Percentiles rank a stretch among this genome's conserved stretches.
phyloP scores from a whole-genome alignment of 306 rosid species.

The Cicer pinnatifidum region DNA sequence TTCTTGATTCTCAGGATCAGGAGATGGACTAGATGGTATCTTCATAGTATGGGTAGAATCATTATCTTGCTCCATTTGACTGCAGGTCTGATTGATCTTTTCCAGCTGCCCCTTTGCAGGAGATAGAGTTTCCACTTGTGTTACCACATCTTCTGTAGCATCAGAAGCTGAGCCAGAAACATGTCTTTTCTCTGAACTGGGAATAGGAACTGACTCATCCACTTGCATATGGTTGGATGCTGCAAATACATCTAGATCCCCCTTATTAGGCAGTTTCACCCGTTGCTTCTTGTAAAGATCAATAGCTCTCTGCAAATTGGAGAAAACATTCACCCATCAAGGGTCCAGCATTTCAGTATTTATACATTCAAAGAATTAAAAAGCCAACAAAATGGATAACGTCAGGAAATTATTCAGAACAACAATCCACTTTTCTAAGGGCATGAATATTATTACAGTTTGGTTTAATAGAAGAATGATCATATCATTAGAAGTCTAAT shows the following conservation, averaged over 20 bases:
- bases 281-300: slow-evolving; percentile 80
- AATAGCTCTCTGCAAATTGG: slow-evolving; percentile 73
- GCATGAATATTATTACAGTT: slow-evolving; percentile 5
- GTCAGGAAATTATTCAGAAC: not conserved
- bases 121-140: slow-evolving; percentile 41
- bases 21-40: slow-evolving; percentile 46
- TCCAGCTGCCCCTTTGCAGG: slow-evolving; percentile 52
- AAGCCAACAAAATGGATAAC: slow-evolving; percentile 35
- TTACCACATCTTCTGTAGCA: slow-evolving; percentile 43
- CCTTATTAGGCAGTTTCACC: slow-evolving; percentile 55
- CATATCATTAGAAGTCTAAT: slow-evolving; percentile 5
- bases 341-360: slow-evolving; percentile 40
- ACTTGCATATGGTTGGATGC: slow-evolving; percentile 50
- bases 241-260: slow-evolving; percentile 51
- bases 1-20: slow-evolving; percentile 48
- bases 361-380: slow-evolving; percentile 15
- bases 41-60: slow-evolving; percentile 36
- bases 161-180: slow-evolving; percentile 51
- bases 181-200: slow-evolving; percentile 50
- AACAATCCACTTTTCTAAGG: not conserved
- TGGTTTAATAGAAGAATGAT: slow-evolving; percentile 5
- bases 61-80: slow-evolving; percentile 56
- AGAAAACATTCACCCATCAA: slow-evolving; percentile 40
- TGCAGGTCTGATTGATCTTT: slow-evolving; percentile 48
- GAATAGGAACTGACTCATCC: slow-evolving; percentile 50